These are phyloP conservation scores for Ustilago xerochloae DNA, from an alignment of 1,284 basidiomycete genomes.

Conservation along the genomic window DNA sequence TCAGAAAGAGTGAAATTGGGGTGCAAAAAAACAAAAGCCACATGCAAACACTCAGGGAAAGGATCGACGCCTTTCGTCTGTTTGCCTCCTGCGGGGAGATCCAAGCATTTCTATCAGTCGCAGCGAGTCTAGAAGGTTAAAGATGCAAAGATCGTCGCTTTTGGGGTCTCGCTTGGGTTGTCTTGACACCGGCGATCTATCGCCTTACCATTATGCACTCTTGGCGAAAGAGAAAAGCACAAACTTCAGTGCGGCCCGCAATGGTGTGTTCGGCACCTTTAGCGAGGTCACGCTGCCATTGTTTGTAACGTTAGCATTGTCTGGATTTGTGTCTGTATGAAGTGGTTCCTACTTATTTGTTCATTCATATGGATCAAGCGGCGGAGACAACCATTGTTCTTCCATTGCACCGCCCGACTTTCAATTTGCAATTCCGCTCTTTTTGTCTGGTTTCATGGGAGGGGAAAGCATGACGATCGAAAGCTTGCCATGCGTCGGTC, in stretches of 20 bases:
- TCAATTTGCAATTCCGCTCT: too few relatives aligned
- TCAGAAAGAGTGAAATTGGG: slow-evolving; percentile 4
- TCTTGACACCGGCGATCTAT: not conserved
- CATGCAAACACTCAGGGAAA: not conserved
- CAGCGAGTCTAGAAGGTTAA: not conserved
- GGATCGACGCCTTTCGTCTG: too few relatives aligned
- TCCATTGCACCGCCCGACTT: not conserved
- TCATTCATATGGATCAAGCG: too few relatives aligned
- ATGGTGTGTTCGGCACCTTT: not conserved
- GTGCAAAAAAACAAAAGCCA: slow-evolving; percentile 3
- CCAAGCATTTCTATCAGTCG: not conserved
- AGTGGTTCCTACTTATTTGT: too few relatives aligned
- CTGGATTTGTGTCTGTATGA: too few relatives aligned
- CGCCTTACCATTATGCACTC: too few relatives aligned
- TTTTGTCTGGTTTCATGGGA: too few relatives aligned
- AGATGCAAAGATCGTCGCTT: not conserved
- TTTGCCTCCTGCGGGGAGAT: not conserved
- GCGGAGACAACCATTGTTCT: not conserved
- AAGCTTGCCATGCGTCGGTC: not conserved
- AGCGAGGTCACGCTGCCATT: slow-evolving; percentile 3
- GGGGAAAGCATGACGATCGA: too few relatives aligned
- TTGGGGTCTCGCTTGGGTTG: not conserved
- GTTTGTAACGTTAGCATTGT: not conserved
- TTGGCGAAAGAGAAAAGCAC: too few relatives aligned
- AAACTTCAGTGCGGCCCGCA: too few relatives aligned